phyloP scores from a whole-genome alignment of 805 yeast genomes.

The Saturnispora quitensis region DNA sequence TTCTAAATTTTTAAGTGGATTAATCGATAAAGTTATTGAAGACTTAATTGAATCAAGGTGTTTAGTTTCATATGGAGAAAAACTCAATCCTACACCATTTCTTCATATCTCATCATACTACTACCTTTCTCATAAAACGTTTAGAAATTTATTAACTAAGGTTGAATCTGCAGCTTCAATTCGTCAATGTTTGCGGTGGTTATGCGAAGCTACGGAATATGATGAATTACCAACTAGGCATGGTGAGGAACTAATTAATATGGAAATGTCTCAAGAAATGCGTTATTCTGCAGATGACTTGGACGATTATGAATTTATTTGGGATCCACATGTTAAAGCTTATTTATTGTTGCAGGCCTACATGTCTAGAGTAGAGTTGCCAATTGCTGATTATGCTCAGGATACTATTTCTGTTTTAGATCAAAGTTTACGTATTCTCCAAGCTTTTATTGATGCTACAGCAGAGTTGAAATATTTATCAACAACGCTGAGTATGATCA shows the following conservation, averaged over 20 bases:
- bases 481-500: slow-evolving; percentile 53
- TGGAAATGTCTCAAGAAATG: slow-evolving; percentile 70
- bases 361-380: slow-evolving; percentile 64
- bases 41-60: slow-evolving; percentile 69
- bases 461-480: slow-evolving; percentile 70
- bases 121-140: slow-evolving; percentile 84
- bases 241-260: slow-evolving; percentile 81
- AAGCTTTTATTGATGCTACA: slow-evolving; percentile 84
- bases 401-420: slow-evolving; percentile 91
- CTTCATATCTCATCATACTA: slow-evolving; percentile 83
- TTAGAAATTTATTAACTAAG: slow-evolving; percentile 55
- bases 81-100: slow-evolving; percentile 63
- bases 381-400: slow-evolving; percentile 90
- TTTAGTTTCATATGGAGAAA: slow-evolving; percentile 43
- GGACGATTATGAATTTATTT: slow-evolving; percentile 51
- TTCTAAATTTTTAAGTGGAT: slow-evolving; percentile 45
- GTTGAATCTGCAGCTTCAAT: slow-evolving; percentile 39
- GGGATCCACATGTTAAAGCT: slow-evolving; percentile 84
- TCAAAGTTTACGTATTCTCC: slow-evolving; percentile 87
- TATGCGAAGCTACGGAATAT: slow-evolving; percentile 62
- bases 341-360: slow-evolving; percentile 65
- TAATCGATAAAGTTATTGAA: slow-evolving; percentile 61
- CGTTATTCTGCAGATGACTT: slow-evolving; percentile 52
- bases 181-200: slow-evolving; percentile 52
- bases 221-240: slow-evolving; percentile 87